Evolutionary conservation across 257 asterid species (phyloP).

Genomic region (Solanum raphanifolium): DNA sequence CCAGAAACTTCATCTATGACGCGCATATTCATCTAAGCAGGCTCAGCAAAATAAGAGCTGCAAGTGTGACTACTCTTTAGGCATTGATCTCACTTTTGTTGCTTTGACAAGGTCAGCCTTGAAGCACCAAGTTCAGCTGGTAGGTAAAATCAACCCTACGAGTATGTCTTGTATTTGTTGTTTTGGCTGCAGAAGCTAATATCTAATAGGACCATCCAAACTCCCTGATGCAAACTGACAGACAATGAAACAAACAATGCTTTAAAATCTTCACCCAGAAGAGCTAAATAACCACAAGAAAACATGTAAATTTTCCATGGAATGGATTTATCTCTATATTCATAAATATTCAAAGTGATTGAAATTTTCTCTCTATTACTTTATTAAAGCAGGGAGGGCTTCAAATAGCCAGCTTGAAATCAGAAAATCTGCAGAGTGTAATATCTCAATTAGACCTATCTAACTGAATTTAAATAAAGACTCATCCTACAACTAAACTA

Average conservation of each 20-base stretch:
- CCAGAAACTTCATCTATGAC: not conserved
- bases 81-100: not conserved
- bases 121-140: not conserved
- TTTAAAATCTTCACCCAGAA: not conserved
- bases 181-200: slow-evolving; percentile 22
- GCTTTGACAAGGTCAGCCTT: not conserved
- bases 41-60: slow-evolving; percentile 8
- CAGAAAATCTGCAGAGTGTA: not conserved
- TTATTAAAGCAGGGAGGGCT: not conserved
- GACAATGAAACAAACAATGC: not conserved
- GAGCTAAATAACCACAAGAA: not conserved
- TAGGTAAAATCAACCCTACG: not conserved
- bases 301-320: not conserved
- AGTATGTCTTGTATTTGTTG: not conserved
- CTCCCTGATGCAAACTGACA: slow-evolving; percentile 93
- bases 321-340: not conserved
- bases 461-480: not conserved
- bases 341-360: not conserved
- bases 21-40: not conserved
- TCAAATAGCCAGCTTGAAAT: not conserved
- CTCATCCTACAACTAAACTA: not conserved
- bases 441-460: not conserved
- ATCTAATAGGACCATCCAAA: slow-evolving; percentile 91
- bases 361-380: not conserved
- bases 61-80: not conserved